These are phyloP conservation scores for Pouteria glomerata DNA, from an alignment of 148 eudicot species.

Conservation along the genomic window DNA sequence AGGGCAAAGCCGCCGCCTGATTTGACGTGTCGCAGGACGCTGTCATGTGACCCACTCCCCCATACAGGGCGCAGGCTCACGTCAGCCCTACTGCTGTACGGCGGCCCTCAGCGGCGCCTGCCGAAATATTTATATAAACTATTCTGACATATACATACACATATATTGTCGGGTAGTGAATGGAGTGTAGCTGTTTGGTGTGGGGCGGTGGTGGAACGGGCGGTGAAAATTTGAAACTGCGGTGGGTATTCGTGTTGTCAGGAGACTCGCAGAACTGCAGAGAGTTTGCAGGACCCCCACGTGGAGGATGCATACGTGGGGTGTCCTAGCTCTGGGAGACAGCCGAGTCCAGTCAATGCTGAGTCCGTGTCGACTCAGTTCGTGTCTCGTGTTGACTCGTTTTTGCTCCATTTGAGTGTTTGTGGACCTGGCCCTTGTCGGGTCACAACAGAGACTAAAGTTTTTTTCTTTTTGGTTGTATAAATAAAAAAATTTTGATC, in stretches of 20 bases:
- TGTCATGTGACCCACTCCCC: constrained; percentile 14
- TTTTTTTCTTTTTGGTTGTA: too few species aligned
- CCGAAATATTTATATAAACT: neutral
- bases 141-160: too few species aligned
- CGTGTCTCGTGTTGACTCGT: too few species aligned
- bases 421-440: too few species aligned
- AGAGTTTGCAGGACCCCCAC: constrained; percentile 6
- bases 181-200: neutral
- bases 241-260: neutral
- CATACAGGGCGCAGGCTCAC: constrained; percentile 11
- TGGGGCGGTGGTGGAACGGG: neutral
- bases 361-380: neutral
- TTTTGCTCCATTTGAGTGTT: neutral
- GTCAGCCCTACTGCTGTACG: constrained; percentile 27
- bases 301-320: constrained; percentile 17
- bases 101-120: constrained; percentile 23
- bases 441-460: too few species aligned
- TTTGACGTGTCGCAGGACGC: constrained; percentile 26
- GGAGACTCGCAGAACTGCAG: neutral
- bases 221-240: neutral
- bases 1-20: constrained; percentile 33
- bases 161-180: constrained; percentile 1
- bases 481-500: too few species aligned
- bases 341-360: neutral
- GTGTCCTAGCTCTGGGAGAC: constrained; percentile 16